Percentiles rank a stretch among this genome's conserved stretches.
Evolutionary conservation across 257 asterid species (phyloP).

Genomic region (Ligustrum vulgare): DNA sequence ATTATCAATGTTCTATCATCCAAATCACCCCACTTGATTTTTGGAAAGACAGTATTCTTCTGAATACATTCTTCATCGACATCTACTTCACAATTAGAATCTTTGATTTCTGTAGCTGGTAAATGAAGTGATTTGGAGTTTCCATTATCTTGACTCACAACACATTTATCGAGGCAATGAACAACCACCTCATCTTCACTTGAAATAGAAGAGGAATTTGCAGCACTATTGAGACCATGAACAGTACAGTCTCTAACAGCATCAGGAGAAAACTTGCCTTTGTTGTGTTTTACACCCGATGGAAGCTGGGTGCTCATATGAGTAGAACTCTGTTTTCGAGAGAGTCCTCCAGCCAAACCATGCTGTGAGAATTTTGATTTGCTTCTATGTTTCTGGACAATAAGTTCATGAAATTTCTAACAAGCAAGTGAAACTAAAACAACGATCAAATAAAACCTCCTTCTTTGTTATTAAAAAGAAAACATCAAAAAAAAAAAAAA

Average conservation of each 20-base stretch:
- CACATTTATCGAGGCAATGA: conserved; percentile 47
- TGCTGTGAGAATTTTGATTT: conserved; percentile 65
- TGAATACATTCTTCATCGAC: conserved; percentile 35
- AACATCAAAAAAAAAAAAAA: conserved; percentile 13
- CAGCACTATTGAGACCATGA: conserved; percentile 31
- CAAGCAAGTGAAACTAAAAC: conserved; percentile 9
- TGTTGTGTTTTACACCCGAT: conserved; percentile 30
- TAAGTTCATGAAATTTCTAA: conserved; percentile 22
- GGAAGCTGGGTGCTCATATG: conserved; percentile 37
- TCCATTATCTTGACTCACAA: conserved; percentile 48
- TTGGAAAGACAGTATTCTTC: conserved; percentile 46
- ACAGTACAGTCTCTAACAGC: conserved; percentile 32
- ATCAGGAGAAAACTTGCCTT: conserved; percentile 31
- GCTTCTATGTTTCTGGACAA: conserved; percentile 82
- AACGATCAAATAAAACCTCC: conserved; percentile 13
- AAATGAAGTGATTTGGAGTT: conserved; percentile 30
- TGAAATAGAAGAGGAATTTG: conserved; percentile 27
- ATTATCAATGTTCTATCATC: conserved; percentile 68
- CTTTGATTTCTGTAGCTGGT: conserved; percentile 23
- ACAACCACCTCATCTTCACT: conserved; percentile 37
- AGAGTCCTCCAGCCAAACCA: conserved; percentile 63
- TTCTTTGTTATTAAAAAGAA: background rate
- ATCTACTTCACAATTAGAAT: conserved; percentile 36
- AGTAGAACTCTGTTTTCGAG: conserved; percentile 50
- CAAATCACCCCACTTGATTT: conserved; percentile 95